These are phyloP conservation scores for Coleophoma eucalyptorum DNA, from an alignment of 2,329 filamentous ascomycete species.

Conservation along the genomic window DNA sequence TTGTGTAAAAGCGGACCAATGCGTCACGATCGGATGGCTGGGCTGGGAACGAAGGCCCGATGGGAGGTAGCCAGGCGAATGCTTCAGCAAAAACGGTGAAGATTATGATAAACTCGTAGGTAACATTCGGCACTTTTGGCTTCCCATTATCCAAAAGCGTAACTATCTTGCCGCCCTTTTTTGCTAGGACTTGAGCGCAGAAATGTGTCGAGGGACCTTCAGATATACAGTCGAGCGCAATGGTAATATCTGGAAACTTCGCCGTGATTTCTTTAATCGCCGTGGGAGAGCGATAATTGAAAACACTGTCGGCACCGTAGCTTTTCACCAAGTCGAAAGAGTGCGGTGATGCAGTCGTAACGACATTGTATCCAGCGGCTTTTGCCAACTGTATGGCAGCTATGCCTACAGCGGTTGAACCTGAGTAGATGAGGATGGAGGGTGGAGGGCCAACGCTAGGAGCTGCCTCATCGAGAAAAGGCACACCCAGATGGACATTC, in stretches of 20 bases:
- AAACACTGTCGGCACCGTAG: conserved; percentile 37
- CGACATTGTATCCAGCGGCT: conserved; percentile 29
- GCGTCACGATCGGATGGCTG: not conserved
- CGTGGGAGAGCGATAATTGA: conserved; percentile 42
- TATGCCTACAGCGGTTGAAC: conserved; percentile 15
- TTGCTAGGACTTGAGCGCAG: conserved; percentile 27
- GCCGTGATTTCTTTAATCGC: conserved; percentile 39
- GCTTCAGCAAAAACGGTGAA: conserved; percentile 7
- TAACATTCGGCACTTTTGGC: conserved; percentile 5
- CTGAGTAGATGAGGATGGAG: conserved; percentile 9
- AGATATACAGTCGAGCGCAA: conserved; percentile 46
- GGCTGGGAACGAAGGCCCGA: not conserved
- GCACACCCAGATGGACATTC: conserved; percentile 19
- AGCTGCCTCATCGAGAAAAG: conserved; percentile 8
- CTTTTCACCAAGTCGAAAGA: conserved; percentile 41
- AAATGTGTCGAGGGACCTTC: conserved; percentile 26
- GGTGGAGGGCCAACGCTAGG: not conserved
- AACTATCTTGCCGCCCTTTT: conserved; percentile 37
- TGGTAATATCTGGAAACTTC: conserved; percentile 32
- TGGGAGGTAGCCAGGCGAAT: conserved; percentile 15
- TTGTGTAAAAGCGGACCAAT: not conserved
- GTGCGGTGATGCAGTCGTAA: conserved; percentile 39
- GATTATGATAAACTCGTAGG: conserved; percentile 2
- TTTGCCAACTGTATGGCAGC: conserved; percentile 42
- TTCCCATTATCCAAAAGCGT: conserved; percentile 34